These are phyloP conservation scores for Ceratocystis albifundus DNA, from an alignment of 2,329 filamentous ascomycete genomes.

Conservation along the genomic window DNA sequence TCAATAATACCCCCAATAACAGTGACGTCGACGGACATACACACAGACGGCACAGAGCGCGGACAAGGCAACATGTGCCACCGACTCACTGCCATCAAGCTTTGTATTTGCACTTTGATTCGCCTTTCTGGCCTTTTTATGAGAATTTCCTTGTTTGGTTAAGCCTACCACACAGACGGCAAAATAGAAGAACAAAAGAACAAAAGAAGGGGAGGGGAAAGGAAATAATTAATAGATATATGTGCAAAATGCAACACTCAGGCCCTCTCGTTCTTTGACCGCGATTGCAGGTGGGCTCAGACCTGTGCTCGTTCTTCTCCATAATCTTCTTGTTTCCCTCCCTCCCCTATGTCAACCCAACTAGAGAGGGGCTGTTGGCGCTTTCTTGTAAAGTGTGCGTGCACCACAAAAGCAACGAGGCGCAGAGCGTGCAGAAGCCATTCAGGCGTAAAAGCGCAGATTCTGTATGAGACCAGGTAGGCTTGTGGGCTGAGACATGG, in stretches of 20 bases:
- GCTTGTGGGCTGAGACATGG: neutral
- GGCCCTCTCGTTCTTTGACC: neutral
- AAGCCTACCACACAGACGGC: neutral
- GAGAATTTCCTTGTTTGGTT: neutral
- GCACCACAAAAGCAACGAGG: neutral
- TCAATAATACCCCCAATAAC: neutral
- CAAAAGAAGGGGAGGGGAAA: neutral
- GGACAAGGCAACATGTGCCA: neutral
- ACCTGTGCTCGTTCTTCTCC: too few species aligned
- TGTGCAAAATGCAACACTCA: neutral
- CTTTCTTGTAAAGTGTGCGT: neutral
- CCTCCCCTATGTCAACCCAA: neutral
- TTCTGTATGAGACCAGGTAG: neutral
- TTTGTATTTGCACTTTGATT: neutral
- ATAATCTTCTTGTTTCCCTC: neutral
- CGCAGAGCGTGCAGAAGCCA: constrained; percentile 2
- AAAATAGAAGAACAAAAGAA: neutral
- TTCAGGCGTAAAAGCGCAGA: neutral
- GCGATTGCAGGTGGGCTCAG: too few species aligned
- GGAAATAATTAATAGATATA: neutral
- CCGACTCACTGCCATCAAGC: neutral
- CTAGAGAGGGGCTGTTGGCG: too few species aligned
- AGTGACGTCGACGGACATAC: neutral
- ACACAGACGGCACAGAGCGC: neutral
- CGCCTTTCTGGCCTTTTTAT: neutral